These are phyloP conservation scores for Tubosaeta sp. DNA, from an alignment of 768 basidiomycete species.

Conservation along the genomic window DNA sequence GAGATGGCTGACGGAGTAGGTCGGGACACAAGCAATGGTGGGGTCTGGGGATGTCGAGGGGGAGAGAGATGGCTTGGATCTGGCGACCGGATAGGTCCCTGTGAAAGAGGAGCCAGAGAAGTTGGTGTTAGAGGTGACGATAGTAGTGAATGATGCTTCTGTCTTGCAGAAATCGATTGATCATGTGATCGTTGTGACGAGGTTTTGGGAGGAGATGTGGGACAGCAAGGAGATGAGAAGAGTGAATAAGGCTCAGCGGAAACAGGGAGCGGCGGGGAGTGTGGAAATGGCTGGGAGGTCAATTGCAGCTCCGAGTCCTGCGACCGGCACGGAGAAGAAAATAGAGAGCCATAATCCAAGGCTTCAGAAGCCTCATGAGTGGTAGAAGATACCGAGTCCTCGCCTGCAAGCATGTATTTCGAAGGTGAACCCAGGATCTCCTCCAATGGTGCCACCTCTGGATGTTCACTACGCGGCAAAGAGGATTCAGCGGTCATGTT, in stretches of 20 bases:
- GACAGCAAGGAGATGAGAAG: conserved; percentile 14
- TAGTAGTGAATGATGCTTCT: not conserved
- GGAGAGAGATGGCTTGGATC: conserved; percentile 15
- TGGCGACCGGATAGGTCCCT: conserved; percentile 14
- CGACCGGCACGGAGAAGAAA: conserved; percentile 15
- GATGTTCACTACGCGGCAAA: not conserved
- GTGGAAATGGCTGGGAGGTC: not conserved
- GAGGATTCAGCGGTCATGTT: not conserved
- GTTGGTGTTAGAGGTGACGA: conserved; percentile 23
- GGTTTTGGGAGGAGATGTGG: conserved; percentile 17
- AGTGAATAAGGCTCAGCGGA: conserved; percentile 11
- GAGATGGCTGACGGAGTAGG: conserved; percentile 1
- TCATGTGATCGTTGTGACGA: conserved; percentile 7
- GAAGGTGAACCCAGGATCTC: not conserved
- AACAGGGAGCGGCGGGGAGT: conserved; percentile 8
- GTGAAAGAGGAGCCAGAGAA: conserved; percentile 9
- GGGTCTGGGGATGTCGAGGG: not conserved
- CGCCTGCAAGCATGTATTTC: not conserved
- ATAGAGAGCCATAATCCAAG: conserved; percentile 15
- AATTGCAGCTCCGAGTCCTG: conserved; percentile 1
- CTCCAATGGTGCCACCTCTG: not conserved
- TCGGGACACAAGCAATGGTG: not conserved
- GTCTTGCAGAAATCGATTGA: conserved; percentile 1
- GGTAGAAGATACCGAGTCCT: conserved; percentile 1
- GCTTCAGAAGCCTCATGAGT: not conserved